Conservation (phyloP, 352 stramenopile genomes). For the Phytophthora citrophthora region DNA sequence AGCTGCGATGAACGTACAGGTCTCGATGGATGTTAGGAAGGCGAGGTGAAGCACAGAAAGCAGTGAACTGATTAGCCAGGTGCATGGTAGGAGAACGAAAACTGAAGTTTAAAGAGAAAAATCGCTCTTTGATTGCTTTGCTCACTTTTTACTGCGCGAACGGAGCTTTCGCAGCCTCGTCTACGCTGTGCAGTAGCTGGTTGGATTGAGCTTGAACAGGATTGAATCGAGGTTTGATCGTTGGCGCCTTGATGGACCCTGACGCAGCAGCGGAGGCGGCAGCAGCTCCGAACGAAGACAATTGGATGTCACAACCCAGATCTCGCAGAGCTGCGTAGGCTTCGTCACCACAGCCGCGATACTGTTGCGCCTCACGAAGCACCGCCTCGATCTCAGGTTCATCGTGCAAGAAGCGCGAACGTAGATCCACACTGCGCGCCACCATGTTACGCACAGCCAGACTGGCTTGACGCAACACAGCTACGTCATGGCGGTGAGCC, state of each 20-base stretch:
- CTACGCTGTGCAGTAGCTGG: slow-evolving; percentile 55
- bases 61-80: slow-evolving; percentile 15
- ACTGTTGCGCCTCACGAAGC: slow-evolving; percentile 65
- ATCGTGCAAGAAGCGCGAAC: slow-evolving; percentile 65
- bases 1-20: slow-evolving; percentile 8
- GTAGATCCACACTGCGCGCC: slow-evolving; percentile 62
- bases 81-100: slow-evolving; percentile 14
- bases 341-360: slow-evolving; percentile 76
- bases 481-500: slow-evolving; percentile 45
- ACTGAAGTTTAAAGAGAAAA: slow-evolving; percentile 19
- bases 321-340: slow-evolving; percentile 81
- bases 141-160: slow-evolving; percentile 32
- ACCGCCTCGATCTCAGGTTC: slow-evolving; percentile 67
- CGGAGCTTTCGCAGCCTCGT: slow-evolving; percentile 59
- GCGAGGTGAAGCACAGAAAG: slow-evolving; percentile 6
- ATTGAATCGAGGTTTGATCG: slow-evolving; percentile 60
- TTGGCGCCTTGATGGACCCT: slow-evolving; percentile 21
- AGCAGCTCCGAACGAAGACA: slow-evolving; percentile 58
- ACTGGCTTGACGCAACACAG: slow-evolving; percentile 74
- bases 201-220: slow-evolving; percentile 67
- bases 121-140: slow-evolving; percentile 2
- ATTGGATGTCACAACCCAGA: slow-evolving; percentile 71
- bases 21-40: slow-evolving; percentile 3
- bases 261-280: slow-evolving; percentile 21
- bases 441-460: slow-evolving; percentile 85